Evolutionary conservation across 306 rosid species (phyloP).

Genomic region (Sphenostylis stenocarpa): DNA sequence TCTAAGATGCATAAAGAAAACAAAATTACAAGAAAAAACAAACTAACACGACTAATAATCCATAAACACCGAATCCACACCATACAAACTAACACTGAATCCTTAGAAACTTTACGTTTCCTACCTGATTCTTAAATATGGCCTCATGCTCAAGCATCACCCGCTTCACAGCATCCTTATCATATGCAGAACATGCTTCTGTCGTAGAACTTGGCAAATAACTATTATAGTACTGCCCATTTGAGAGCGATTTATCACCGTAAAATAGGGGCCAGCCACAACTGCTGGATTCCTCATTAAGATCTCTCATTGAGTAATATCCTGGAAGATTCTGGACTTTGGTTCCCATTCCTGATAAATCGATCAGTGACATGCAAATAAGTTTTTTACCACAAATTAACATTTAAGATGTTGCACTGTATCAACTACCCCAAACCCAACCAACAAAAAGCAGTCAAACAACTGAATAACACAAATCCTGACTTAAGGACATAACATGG

Average conservation of each 20-base stretch:
- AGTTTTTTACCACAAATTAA: constrained; percentile 19
- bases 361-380: constrained; percentile 14
- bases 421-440: constrained; percentile 20
- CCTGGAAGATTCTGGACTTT: constrained; percentile 83
- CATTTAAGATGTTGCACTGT: not conserved
- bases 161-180: constrained; percentile 76
- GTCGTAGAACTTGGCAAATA: constrained; percentile 47
- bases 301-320: constrained; percentile 89
- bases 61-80: not conserved
- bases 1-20: constrained; percentile 13
- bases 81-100: no score
- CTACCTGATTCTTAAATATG: constrained; percentile 78
- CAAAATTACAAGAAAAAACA: not conserved
- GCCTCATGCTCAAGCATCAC: constrained; percentile 94
- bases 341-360: constrained; percentile 94
- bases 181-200: constrained; percentile 58
- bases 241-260: constrained; percentile 64
- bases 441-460: not conserved
- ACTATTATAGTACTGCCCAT: constrained; percentile 64
- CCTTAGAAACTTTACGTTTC: constrained; percentile 1
- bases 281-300: constrained; percentile 89
- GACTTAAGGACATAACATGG: not conserved
- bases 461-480: constrained; percentile 2
- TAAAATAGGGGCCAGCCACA: constrained; percentile 81
- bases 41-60: not conserved